Conservation (phyloP, 441 rosid genomes). For the Euphorbia celastroides region DNA sequence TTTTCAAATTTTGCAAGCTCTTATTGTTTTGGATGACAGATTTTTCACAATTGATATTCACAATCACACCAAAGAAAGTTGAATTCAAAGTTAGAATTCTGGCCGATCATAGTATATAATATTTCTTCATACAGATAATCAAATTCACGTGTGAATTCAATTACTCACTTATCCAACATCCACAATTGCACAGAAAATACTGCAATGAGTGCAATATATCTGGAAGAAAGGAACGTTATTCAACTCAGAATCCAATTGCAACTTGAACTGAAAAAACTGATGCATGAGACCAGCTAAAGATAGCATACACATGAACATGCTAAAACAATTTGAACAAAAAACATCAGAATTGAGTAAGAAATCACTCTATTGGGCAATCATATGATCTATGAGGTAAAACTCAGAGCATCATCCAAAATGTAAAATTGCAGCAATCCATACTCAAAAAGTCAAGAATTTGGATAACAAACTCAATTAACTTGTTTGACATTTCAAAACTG, state of each 20-base stretch:
- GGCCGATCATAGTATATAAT: no score
- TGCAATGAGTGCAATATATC: neutral
- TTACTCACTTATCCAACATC: neutral
- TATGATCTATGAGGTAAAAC: neutral
- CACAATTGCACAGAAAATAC: neutral
- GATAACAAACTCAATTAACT: neutral
- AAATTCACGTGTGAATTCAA: no score
- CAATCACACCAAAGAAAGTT: no score
- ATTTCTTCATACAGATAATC: no score
- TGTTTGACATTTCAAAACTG: constrained; percentile 1
- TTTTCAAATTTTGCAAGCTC: no score
- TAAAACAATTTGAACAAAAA: neutral
- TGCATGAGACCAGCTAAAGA: neutral
- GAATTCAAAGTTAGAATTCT: no score
- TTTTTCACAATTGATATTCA: no score
- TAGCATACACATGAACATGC: neutral
- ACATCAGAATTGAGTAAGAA: no score
- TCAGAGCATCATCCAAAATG: constrained; percentile 1
- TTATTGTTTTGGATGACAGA: no score
- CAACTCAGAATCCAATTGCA: neutral
- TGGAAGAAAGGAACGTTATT: neutral
- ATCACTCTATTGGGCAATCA: neutral
- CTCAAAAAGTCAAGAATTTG: neutral
- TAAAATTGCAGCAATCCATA: neutral
- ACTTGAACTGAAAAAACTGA: neutral